Evolutionary conservation across 768 basidiomycete genomes (phyloP).

Genomic region (Dentipellis sp.): DNA sequence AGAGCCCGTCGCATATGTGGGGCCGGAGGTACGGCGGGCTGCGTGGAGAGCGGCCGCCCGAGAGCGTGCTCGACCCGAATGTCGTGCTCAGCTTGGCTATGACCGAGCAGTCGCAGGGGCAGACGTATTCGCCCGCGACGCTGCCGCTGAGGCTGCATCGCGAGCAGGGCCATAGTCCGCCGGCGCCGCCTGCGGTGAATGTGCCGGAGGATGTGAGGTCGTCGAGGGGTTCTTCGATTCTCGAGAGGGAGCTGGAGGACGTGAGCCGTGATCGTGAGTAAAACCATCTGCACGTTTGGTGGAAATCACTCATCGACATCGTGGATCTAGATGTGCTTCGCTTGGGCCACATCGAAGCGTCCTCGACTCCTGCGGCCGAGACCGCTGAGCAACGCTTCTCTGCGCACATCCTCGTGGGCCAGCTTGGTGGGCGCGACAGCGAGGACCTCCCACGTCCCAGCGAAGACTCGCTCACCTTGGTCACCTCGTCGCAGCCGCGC

Average conservation of each 20-base stretch:
- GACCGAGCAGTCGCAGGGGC: constrained; percentile 6
- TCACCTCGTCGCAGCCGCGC: constrained; percentile 3
- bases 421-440: constrained; percentile 1
- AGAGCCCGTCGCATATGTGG: constrained; percentile 12
- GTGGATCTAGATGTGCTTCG: constrained; percentile 34
- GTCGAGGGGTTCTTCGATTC: constrained; percentile 23
- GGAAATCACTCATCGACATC: not conserved
- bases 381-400: constrained; percentile 28
- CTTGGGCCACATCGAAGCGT: constrained; percentile 40
- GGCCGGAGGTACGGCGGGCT: constrained; percentile 16
- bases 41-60: constrained; percentile 8
- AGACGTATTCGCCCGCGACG: constrained; percentile 8
- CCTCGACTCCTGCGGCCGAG: constrained; percentile 39
- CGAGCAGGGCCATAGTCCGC: constrained; percentile 8
- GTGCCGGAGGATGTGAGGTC: constrained; percentile 29
- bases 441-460: constrained; percentile 7
- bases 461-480: not conserved
- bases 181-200: constrained; percentile 16
- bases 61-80: constrained; percentile 10
- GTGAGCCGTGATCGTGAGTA: constrained; percentile 31
- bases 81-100: constrained; percentile 10
- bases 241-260: constrained; percentile 21
- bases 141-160: constrained; percentile 22
- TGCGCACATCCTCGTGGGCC: constrained; percentile 16
- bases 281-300: not conserved